These are phyloP conservation scores for Escovopsis sp. DNA, from an alignment of 2,329 filamentous ascomycete genomes.

Conservation along the genomic window DNA sequence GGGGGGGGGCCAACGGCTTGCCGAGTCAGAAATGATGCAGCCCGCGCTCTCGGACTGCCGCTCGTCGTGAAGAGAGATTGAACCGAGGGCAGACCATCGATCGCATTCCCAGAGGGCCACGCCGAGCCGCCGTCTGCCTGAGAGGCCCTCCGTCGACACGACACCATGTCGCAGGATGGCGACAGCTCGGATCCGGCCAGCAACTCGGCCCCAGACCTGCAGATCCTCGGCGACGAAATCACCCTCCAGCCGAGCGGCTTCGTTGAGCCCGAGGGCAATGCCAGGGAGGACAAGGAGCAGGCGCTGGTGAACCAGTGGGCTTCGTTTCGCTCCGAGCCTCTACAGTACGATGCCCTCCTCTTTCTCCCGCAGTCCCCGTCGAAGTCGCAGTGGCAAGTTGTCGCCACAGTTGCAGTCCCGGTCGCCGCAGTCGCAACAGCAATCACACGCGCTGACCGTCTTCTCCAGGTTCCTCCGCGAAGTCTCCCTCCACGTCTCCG, in stretches of 20 bases:
- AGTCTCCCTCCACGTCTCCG: conserved; percentile 82
- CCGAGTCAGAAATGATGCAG: conserved; percentile 2
- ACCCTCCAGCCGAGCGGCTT: conserved; percentile 61
- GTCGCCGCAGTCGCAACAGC: too few species aligned
- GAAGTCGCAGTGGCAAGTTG: too few species aligned
- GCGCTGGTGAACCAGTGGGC: conserved; percentile 70
- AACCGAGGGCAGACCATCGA: too few species aligned
- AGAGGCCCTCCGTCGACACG: neutral
- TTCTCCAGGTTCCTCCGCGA: conserved; percentile 71
- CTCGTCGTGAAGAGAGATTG: neutral
- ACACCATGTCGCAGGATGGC: conserved; percentile 17
- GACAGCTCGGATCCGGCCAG: conserved; percentile 14
- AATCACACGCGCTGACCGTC: conserved; percentile 9
- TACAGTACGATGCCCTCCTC: conserved; percentile 30
- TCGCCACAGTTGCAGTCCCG: too few species aligned
- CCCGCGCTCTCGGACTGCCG: neutral
- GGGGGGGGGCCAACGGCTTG: neutral
- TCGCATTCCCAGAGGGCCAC: too few species aligned
- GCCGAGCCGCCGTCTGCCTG: too few species aligned
- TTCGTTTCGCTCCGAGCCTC: conserved; percentile 59
- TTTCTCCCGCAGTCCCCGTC: too few species aligned
- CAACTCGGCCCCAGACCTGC: conserved; percentile 53
- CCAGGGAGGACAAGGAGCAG: conserved; percentile 43
- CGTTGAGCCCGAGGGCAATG: conserved; percentile 32
- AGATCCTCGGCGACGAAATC: conserved; percentile 59